phyloP scores from a whole-genome alignment of 2,329 filamentous ascomycete genomes.

The Pezicula rhizophila region DNA sequence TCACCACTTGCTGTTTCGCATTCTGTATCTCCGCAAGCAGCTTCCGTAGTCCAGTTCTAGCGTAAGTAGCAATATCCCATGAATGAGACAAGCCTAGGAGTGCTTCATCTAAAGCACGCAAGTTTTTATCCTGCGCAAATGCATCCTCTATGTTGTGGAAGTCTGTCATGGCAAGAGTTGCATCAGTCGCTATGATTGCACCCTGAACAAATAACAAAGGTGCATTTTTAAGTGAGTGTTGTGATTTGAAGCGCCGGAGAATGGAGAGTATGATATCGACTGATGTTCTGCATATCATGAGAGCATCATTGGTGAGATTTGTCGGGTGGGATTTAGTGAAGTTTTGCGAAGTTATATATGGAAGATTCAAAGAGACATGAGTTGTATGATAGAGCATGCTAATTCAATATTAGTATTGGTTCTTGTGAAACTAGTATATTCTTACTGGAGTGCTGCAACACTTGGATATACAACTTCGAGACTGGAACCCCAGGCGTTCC shows the following conservation, averaged over 20 bases:
- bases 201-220: slow-evolving; percentile 8
- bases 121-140: neutral
- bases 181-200: slow-evolving; percentile 6
- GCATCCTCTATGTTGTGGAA: neutral
- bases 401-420: neutral
- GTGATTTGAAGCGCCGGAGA: slow-evolving; percentile 8
- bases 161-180: neutral
- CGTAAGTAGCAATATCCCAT: neutral
- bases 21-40: neutral
- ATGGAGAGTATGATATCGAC: slow-evolving; percentile 6
- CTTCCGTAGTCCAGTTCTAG: neutral
- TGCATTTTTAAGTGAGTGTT: slow-evolving; percentile 4
- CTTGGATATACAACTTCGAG: slow-evolving; percentile 5
- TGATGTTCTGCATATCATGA: neutral
- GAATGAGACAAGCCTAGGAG: neutral
- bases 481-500: slow-evolving; percentile 8
- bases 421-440: neutral
- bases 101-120: neutral
- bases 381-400: slow-evolving; percentile 5
- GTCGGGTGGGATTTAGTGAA: neutral
- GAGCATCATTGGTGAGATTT: no score
- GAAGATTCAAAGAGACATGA: neutral
- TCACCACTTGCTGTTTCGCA: no score
- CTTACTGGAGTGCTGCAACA: slow-evolving; percentile 9
- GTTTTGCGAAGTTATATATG: neutral